phyloP scores from a whole-genome alignment of 2,329 filamentous ascomycete species.

The Chaetomium strumarium region DNA sequence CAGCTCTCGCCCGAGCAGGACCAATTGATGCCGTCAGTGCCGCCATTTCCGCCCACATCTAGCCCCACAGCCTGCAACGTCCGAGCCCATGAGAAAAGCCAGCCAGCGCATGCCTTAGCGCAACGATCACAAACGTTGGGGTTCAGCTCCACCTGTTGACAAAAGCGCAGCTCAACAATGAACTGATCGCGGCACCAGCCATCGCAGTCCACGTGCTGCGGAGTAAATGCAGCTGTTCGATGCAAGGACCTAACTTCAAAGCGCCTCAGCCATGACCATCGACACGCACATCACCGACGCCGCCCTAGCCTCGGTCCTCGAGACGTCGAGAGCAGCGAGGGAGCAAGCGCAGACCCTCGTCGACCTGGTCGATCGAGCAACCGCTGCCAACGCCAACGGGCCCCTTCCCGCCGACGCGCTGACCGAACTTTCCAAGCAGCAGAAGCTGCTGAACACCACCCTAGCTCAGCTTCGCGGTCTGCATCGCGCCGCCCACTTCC shows the following conservation, averaged over 20 bases:
- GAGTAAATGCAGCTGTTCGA: background rate
- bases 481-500: slow-evolving; percentile 75
- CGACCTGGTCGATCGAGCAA: slow-evolving; percentile 40
- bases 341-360: slow-evolving; percentile 64
- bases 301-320: slow-evolving; percentile 60
- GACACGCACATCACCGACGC: slow-evolving; percentile 52
- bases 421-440: slow-evolving; percentile 62
- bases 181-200: background rate
- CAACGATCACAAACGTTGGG: too few species aligned
- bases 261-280: slow-evolving; percentile 6
- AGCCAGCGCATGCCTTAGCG: too few species aligned
- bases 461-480: slow-evolving; percentile 75
- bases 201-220: slow-evolving; percentile 1
- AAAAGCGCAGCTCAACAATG: too few species aligned
- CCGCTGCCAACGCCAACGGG: slow-evolving; percentile 38
- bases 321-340: slow-evolving; percentile 67
- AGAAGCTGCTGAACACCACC: slow-evolving; percentile 73
- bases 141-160: background rate
- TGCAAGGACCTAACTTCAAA: background rate
- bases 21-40: too few species aligned
- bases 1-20: too few species aligned
- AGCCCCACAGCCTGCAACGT: background rate
- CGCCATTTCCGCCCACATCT: background rate
- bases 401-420: slow-evolving; percentile 43
- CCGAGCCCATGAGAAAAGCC: background rate